Conservation (phyloP, 352 stramenopile species). For the Globisporangium polare region DNA sequence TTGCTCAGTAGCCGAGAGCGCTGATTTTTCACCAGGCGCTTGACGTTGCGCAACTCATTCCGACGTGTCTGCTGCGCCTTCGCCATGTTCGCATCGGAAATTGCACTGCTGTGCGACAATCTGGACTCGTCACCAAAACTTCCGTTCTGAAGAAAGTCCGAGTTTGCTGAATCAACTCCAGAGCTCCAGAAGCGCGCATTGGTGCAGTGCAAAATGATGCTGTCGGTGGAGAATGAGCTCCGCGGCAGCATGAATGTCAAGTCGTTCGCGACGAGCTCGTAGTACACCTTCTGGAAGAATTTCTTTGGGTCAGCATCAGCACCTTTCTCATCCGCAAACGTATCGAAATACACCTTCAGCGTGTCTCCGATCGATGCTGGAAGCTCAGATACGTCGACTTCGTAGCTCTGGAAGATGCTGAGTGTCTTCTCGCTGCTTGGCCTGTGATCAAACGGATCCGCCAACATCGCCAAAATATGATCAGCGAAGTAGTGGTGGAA, state of each 20-base stretch:
- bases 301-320: conserved; percentile 1
- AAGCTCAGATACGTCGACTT: conserved; percentile 31
- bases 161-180: conserved; percentile 49
- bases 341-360: conserved; percentile 30
- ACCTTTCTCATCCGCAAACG: conserved; percentile 13
- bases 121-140: conserved; percentile 61
- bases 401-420: conserved; percentile 29
- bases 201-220: conserved; percentile 70
- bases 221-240: conserved; percentile 75
- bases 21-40: conserved; percentile 79
- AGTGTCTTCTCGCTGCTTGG: conserved; percentile 28
- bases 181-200: conserved; percentile 75
- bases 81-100: conserved; percentile 37
- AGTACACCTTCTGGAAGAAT: conserved; percentile 20
- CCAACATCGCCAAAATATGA: conserved; percentile 32
- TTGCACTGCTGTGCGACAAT: conserved; percentile 30
- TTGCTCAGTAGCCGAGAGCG: conserved; percentile 78
- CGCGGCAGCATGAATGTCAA: conserved; percentile 71
- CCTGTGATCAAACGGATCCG: conserved; percentile 24
- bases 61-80: conserved; percentile 60
- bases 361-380: conserved; percentile 34
- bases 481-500: conserved; percentile 75
- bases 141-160: conserved; percentile 73
- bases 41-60: conserved; percentile 65
- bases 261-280: conserved; percentile 80